These are phyloP conservation scores for Lablab purpureus DNA, from an alignment of 306 rosid species.

Conservation along the genomic window DNA sequence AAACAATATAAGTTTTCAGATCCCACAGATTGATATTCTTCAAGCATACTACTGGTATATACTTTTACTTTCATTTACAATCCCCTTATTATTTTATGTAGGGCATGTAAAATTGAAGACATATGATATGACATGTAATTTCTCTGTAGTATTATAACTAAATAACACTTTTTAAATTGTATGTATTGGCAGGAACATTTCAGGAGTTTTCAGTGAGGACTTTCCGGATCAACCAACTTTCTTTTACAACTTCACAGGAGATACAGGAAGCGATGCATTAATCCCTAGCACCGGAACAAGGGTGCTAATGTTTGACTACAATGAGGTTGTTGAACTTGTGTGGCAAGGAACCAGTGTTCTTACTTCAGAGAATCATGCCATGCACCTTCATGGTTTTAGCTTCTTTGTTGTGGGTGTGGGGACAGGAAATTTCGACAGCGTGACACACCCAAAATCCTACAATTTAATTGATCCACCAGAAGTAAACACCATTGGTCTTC, in stretches of 20 bases:
- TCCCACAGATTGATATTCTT: constrained; percentile 3
- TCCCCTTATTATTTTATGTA: not conserved
- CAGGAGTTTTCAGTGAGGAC: constrained; percentile 17
- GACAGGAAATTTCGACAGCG: constrained; percentile 6
- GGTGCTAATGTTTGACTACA: constrained; percentile 1
- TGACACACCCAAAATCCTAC: constrained; percentile 3
- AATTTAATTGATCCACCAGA: constrained; percentile 14
- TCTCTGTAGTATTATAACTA: not conserved
- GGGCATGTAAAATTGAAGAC: not conserved
- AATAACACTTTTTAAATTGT: not conserved
- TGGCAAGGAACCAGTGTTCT: not conserved
- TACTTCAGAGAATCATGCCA: constrained; percentile 9
- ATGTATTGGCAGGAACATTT: not conserved
- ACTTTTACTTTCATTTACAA: constrained; percentile 1
- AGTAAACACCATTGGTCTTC: constrained; percentile 1
- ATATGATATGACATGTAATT: not conserved
- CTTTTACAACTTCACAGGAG: constrained; percentile 18
- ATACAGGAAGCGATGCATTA: not conserved
- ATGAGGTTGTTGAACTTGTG: constrained; percentile 21
- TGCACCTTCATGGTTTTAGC: constrained; percentile 31
- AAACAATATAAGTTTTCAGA: constrained; percentile 2
- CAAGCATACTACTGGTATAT: constrained; percentile 5
- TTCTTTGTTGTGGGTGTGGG: constrained; percentile 12
- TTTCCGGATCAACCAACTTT: constrained; percentile 17
- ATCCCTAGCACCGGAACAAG: constrained; percentile 18